These are phyloP conservation scores for Corchorus olitorius DNA, from an alignment of 345 rosid genomes.

Conservation along the genomic window DNA sequence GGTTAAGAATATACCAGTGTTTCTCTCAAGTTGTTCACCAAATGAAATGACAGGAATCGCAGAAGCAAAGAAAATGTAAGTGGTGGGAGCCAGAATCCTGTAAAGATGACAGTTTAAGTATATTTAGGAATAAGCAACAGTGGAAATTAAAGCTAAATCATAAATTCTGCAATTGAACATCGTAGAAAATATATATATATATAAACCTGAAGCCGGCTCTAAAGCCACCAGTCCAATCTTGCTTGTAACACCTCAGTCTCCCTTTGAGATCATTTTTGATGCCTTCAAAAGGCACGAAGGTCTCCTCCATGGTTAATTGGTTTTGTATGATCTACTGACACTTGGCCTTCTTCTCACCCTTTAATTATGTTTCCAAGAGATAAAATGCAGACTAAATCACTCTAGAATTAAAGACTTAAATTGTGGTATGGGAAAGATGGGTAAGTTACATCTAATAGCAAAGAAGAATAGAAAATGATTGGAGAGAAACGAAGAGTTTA, in stretches of 20 bases:
- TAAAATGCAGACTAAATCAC: background rate
- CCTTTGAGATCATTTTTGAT: conserved; percentile 85
- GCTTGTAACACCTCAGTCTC: conserved; percentile 84
- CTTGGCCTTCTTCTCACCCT: background rate
- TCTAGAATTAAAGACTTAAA: background rate
- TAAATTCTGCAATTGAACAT: conserved; percentile 2
- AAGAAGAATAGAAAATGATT: background rate
- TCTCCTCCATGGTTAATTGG: conserved; percentile 72
- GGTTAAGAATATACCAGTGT: conserved; percentile 57
- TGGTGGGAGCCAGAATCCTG: conserved; percentile 99
- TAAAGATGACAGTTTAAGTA: conserved; percentile 6
- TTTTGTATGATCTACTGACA: background rate
- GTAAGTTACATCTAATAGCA: conserved; percentile 3
- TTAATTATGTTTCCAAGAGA: background rate
- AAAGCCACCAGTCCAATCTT: conserved; percentile 90
- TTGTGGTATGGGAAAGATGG: background rate
- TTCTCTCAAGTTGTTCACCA: conserved; percentile 91
- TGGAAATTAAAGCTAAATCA: background rate
- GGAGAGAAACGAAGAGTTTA: conserved; percentile 1
- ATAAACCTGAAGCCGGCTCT: conserved; percentile 87
- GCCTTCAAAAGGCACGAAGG: conserved; percentile 86
- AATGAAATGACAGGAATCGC: conserved; percentile 99
- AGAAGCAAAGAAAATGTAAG: conserved; percentile 96
- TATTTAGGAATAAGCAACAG: background rate
- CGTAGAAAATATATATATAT: background rate